These are phyloP conservation scores for Sphagnum tenellum DNA, from an alignment of 225 moss, liverwort and hornwort genomes.

Conservation along the genomic window DNA sequence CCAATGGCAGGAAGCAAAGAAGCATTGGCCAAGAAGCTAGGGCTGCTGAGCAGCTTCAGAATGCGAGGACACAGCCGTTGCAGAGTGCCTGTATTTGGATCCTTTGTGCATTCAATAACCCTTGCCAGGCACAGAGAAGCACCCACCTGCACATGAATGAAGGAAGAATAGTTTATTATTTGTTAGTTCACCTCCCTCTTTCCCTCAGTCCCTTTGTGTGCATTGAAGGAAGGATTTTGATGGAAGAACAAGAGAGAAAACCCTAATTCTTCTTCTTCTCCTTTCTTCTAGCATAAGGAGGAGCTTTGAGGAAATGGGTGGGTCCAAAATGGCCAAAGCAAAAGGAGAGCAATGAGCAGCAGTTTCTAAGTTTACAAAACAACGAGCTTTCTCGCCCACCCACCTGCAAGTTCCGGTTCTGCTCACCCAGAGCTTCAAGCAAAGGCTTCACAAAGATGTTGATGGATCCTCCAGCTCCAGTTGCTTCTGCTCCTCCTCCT, in stretches of 20 bases:
- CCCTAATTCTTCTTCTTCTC: no score
- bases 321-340: no score
- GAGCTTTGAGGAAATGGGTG: no score
- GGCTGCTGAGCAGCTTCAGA: constrained; percentile 59
- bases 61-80: constrained; percentile 60
- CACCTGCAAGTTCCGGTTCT: constrained; percentile 41
- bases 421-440: constrained; percentile 64
- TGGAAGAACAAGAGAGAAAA: no score
- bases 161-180: no score
- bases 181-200: no score
- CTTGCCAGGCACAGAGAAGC: constrained; percentile 71
- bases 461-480: constrained; percentile 3
- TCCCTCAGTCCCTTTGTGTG: no score
- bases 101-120: constrained; percentile 50
- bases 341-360: no score
- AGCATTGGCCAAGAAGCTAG: constrained; percentile 79
- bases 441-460: constrained; percentile 61
- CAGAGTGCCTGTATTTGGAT: constrained; percentile 32
- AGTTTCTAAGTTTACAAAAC: no score
- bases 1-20: constrained; percentile 50
- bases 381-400: no score
- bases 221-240: no score
- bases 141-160: constrained; percentile 29
- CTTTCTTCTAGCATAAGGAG: no score
- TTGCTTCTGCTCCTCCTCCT: constrained; percentile 10